Evolutionary conservation across 306 rosid species (phyloP), one percentile per base, ranked within the genome.

Genomic region (Cercis canadensis): DNA sequence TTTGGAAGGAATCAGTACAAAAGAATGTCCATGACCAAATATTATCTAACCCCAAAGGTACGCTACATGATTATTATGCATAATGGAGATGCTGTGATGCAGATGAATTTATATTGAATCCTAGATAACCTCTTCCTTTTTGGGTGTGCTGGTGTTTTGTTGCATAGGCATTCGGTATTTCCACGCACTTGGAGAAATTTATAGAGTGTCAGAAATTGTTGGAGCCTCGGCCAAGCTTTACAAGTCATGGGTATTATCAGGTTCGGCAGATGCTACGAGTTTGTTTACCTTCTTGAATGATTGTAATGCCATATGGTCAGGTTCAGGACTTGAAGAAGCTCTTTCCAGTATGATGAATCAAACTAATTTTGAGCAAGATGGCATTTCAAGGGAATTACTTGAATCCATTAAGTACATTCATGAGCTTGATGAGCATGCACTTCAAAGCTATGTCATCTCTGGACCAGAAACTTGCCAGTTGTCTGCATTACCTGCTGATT

Each of bases 161-260:
- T 33, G n/a, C 64, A 44, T 79, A 94, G 98, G 97, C 80, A 76
- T 69, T 78, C 80, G 11, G 36, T 84, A 89, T 75, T 58, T 94
- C 55, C 69, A 64, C 63, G 87, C 96, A 76, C 96, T 94, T 0
- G 96, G 92, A 65, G 98, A 90, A 85, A 86, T 94, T 72, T 90
- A 78, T 84, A 84, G 96, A 72, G 95, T 89, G 62, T 84, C 87
- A 60, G 80, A 78, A 81, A 83, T 89, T 62, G 68, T 94, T 78
- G 80, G 85, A 80, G 89, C 84, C 74, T 85, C 96, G 5, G 74
- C 80, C 81, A 81, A 81, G 82, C 74, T 89, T 59, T 80, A 90
- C 85, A 84, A 78, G 69, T 96, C 92, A 4, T 94, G 96, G 97
- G 74, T 83, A 33, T 67, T 90, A 62, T 81, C 79, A 60, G 63